Conservation (phyloP, 768 basidiomycete species). For the Xerocomellus chrysenteron region DNA sequence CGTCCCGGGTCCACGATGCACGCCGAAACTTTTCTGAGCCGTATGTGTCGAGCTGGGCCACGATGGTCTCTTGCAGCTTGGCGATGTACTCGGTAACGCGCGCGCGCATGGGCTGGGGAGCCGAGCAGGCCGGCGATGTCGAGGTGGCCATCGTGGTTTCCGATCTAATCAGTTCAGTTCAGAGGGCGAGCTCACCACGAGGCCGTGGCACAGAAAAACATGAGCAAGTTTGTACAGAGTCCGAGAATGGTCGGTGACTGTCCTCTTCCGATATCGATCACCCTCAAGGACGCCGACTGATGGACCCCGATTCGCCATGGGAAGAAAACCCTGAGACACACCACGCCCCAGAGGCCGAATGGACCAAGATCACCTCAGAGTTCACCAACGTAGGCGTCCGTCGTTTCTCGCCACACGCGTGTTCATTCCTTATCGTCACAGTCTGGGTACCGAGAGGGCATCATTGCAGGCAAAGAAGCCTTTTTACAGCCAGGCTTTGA, state of each 20-base stretch:
- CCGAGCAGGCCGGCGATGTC: too few species aligned
- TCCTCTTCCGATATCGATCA: too few species aligned
- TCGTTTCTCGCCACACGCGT: not conserved
- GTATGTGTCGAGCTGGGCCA: slow-evolving; percentile 21
- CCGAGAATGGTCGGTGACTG: not conserved
- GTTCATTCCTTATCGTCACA: slow-evolving; percentile 29
- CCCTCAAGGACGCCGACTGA: not conserved
- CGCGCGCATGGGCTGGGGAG: too few species aligned
- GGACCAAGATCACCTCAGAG: slow-evolving; percentile 63
- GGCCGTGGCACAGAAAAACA: too few species aligned
- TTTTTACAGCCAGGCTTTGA: slow-evolving; percentile 92
- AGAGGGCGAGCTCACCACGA: not conserved
- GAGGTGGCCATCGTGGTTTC: too few species aligned
- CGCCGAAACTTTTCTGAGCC: slow-evolving; percentile 12
- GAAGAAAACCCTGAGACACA: slow-evolving; percentile 43
- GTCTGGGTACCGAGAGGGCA: slow-evolving; percentile 97
- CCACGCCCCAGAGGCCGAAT: slow-evolving; percentile 51
- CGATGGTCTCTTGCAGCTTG: slow-evolving; percentile 22
- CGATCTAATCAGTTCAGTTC: not conserved
- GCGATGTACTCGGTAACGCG: slow-evolving; percentile 11
- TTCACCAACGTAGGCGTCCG: slow-evolving; percentile 62
- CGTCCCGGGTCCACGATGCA: slow-evolving; percentile 16
- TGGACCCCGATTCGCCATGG: slow-evolving; percentile 55
- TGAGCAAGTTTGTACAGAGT: not conserved
- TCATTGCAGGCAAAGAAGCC: slow-evolving; percentile 85